Evolutionary conservation across 164 flowering plant species (phyloP).

Genomic region (Tetracentron sinense): DNA sequence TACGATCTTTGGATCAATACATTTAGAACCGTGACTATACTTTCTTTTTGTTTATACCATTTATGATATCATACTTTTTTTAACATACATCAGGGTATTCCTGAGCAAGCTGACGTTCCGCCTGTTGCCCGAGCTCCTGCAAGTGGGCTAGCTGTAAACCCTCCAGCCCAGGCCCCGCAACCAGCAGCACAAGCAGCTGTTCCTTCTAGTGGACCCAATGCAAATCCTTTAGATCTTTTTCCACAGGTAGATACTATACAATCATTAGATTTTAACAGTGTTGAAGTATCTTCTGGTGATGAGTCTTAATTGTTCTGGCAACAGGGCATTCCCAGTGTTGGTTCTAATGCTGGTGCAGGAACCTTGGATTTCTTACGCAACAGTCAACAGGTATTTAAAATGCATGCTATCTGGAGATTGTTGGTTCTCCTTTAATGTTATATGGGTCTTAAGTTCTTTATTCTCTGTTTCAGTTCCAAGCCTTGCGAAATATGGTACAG

Average conservation of each 20-base stretch:
- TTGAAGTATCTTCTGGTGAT: slow-evolving; percentile 8
- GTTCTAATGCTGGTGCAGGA: slow-evolving; percentile 64
- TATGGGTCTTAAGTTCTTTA: neutral
- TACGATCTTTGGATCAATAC: too few species aligned
- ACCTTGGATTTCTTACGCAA: slow-evolving; percentile 79
- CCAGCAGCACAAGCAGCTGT: slow-evolving; percentile 49
- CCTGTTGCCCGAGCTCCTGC: slow-evolving; percentile 48
- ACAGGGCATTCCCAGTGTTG: slow-evolving; percentile 84
- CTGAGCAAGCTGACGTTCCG: slow-evolving; percentile 80
- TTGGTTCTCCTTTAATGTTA: neutral
- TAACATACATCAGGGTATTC: slow-evolving; percentile 63
- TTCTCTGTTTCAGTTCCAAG: slow-evolving; percentile 48
- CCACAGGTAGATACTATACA: slow-evolving; percentile 62
- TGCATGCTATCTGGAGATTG: neutral
- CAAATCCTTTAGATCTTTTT: slow-evolving; percentile 84
- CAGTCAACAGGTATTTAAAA: slow-evolving; percentile 67
- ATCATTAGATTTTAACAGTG: neutral
- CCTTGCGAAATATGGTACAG: slow-evolving; percentile 68
- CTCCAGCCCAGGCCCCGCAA: slow-evolving; percentile 49
- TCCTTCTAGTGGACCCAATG: slow-evolving; percentile 85
- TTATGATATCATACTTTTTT: neutral
- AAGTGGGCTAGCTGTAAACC: slow-evolving; percentile 39
- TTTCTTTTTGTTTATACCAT: too few species aligned
- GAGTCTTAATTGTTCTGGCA: slow-evolving; percentile 3
- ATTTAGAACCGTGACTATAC: too few species aligned